Base-by-base conservation (phyloP, 1,284 basidiomycete species). In the Tilletia horrida region DNA sequence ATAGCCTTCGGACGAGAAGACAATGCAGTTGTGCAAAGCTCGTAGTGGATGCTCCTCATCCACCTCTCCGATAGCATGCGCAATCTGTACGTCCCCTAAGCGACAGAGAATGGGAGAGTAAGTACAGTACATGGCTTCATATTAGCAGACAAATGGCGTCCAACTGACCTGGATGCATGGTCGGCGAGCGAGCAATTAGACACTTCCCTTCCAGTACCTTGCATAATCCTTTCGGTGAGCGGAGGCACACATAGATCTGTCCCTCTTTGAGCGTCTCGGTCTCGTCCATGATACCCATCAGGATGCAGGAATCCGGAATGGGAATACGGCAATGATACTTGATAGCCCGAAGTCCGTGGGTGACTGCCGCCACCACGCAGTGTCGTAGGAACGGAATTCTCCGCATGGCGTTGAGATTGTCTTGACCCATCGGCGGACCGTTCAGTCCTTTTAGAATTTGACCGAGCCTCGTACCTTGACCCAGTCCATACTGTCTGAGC, bases 241-340 rank as follows among this genome's bases (percentile, higher is more conserved):
- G 50, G 3, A 75, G 65, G 43, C 67, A 65, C 7, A 63, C 74
- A 57, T 69, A 70, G 66, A 76, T 69, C 65, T 76, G 59, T n/a
- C 64, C 66, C 40, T 67, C 67, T 9, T 47, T 35, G 6, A 76
- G 45, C n/a, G 48, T 63, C 25, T 61, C 64, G 40, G 67, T 71
- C 45, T 73, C 74, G 64, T 76, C 90, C 6, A 89, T 88, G n/a
- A 91, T 85, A 2, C 90, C 90, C 21, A 91, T 88, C 2, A 91
- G 84, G 23, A 87, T 84, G 70, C 87, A 87, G 67, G 88, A 88
- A 1, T 88, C 83, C 0, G 87, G 87, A n/a, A 91, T 85, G 1
- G 85, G 86, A 44, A 91, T 89, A 25, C 89, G 84, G 0, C 90
- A 90, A 44, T 84, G 83, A 68, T 73, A 77, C 75, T 91, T 91